Evolutionary conservation across 345 rosid genomes (phyloP).

Genomic region (Lepidium didymum): DNA sequence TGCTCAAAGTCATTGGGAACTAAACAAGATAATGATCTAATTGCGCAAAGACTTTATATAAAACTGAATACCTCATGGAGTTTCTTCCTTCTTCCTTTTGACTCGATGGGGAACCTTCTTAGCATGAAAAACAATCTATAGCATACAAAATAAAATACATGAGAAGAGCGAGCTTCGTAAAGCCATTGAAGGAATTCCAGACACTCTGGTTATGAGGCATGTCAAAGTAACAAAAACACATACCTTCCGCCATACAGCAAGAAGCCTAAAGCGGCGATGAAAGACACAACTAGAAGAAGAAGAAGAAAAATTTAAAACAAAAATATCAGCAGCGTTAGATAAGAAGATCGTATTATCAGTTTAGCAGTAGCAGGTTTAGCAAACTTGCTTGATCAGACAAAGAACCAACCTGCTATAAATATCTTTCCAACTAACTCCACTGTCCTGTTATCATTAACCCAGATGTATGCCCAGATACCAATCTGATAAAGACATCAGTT

Average conservation of each 20-base stretch:
- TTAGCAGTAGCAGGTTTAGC: not conserved
- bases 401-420: constrained; percentile 71
- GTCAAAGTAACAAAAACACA: constrained; percentile 10
- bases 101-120: constrained; percentile 93
- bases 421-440: constrained; percentile 75
- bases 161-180: not conserved
- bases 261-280: constrained; percentile 88
- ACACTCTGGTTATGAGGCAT: constrained; percentile 5
- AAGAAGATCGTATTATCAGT: not conserved
- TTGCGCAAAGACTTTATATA: not conserved
- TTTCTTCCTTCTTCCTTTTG: constrained; percentile 97
- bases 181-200: not conserved
- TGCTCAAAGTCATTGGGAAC: not conserved
- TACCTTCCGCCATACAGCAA: constrained; percentile 98
- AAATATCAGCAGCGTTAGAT: not conserved
- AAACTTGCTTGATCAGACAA: constrained; percentile 10
- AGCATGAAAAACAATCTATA: constrained; percentile 89
- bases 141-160: not conserved
- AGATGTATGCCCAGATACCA: constrained; percentile 80
- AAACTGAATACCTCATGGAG: constrained; percentile 72
- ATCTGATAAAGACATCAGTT: constrained; percentile 41
- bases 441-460: constrained; percentile 68
- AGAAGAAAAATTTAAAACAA: not conserved
- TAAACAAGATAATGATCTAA: not conserved
- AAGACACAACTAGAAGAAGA: constrained; percentile 66